Evolutionary conservation across 129 eudicot species (phyloP), one percentile per base, ranked within the genome.

Genomic region (Escallonia rubra): DNA sequence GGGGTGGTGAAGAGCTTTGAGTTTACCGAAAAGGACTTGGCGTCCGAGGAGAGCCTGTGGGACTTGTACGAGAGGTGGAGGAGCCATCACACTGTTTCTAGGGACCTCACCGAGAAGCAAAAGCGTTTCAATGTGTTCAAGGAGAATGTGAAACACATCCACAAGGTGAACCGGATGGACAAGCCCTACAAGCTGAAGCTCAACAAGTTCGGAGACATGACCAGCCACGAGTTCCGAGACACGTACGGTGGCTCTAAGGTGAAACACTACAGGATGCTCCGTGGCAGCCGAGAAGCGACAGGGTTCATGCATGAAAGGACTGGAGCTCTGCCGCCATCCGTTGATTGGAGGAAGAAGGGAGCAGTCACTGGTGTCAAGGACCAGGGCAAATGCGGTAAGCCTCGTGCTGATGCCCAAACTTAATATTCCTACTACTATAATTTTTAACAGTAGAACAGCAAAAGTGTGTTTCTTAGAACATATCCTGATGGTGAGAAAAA

Each of bases 131-230:
- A 91, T 11, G 96, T 91, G 75, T 91, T 87, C 73, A 88, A 85
- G 78, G 85, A 77, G 7, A 91, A 91, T 54, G 94, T 83, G 41
- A 74, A 66, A 4, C 79, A 83, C 69, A 54, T 91, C 52, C 88
- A 88, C 69, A 74, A 78, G 42, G 93, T 74, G 67, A 91, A 91
- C 82, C 77, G 83, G 80, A 81, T 88, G 97, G 81, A 88, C 76
- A 85, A 67, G 79, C 97, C 94, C 34, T 91, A 88, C 75, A 91
- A 91, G 88, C 71, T 91, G 75, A 82, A 70, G 60, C 92, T 91
- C 80, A 91, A 91, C 65, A 72, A 74, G 80, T 88, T 78, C 67
- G 97, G 90, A 8, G 97, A 88, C 56, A 78, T 88, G 96, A 91
- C 96, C 39, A 88, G 68, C 78, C 83, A 76, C 62, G 97, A 91